Percentiles rank a stretch among this genome's conserved stretches.
Evolutionary conservation across 1,139 yeast species (phyloP).

Genomic region (Komagataea norvegica): DNA sequence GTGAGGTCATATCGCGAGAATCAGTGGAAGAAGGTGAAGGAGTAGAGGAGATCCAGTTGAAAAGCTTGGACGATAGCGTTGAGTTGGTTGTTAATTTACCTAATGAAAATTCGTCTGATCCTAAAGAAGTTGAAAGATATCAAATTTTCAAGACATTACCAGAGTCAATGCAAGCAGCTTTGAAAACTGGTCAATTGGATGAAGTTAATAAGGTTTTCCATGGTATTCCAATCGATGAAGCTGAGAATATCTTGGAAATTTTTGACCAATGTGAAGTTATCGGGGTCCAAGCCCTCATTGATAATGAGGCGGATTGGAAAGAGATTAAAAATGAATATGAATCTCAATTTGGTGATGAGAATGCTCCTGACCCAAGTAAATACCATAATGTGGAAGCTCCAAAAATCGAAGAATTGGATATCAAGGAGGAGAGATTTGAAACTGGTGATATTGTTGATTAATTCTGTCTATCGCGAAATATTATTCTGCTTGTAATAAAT

Average conservation of each 20-base stretch:
- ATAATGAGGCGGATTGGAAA: slow-evolving; percentile 67
- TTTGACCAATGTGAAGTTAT: slow-evolving; percentile 82
- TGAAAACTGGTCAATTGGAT: slow-evolving; percentile 67
- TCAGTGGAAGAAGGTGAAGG: slow-evolving; percentile 30
- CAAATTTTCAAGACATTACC: slow-evolving; percentile 56
- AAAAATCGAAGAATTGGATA: slow-evolving; percentile 21
- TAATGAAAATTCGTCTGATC: slow-evolving; percentile 39
- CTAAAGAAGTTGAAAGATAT: slow-evolving; percentile 48
- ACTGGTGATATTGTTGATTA: slow-evolving; percentile 35
- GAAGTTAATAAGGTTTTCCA: slow-evolving; percentile 82
- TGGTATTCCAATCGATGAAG: slow-evolving; percentile 68
- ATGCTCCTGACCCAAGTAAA: neutral
- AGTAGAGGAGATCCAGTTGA: slow-evolving; percentile 69
- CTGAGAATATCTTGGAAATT: slow-evolving; percentile 69
- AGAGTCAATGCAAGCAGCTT: slow-evolving; percentile 64
- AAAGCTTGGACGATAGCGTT: slow-evolving; percentile 80
- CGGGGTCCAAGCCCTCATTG: slow-evolving; percentile 71
- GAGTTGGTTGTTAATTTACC: slow-evolving; percentile 76
- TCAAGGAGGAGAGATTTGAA: slow-evolving; percentile 14
- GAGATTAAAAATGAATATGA: slow-evolving; percentile 44
- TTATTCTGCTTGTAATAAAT: too few species aligned
- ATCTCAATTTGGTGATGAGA: slow-evolving; percentile 11
- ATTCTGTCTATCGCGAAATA: slow-evolving; percentile 1
- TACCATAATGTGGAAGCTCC: slow-evolving; percentile 8
- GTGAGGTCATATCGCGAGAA: slow-evolving; percentile 54